Base-by-base conservation (phyloP, 805 yeast genomes). In the Spathaspora sp. region DNA sequence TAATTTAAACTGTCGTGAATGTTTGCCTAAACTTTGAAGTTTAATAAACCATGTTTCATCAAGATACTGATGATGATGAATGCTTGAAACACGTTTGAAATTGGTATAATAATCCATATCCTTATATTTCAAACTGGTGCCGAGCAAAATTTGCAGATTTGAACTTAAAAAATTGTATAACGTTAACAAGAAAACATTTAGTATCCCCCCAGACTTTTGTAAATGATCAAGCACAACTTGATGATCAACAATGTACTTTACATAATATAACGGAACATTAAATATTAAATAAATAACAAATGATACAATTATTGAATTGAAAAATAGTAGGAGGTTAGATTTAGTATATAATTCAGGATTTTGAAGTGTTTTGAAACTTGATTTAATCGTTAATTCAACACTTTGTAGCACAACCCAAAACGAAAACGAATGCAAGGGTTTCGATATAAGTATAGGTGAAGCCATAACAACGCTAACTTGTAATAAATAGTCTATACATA, bases 391-490 rank as follows among this genome's bases (percentile, higher is more conserved):
- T 40, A 83, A 65, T 64, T 82, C 85, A 23, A 78, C 56, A 0
- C 87, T 86, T 14, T 85, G 66, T 7, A 77, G 52, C n/a, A 82
- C 69, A 0, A 84, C 74, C 51, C 72, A 50, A 0, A 72, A 32
- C 2, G 83, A 72, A 58, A 81, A 79, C 14, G 84, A 80, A 5
- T 80, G 76, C 7, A 84, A 79, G 1, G 87, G 85, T 47, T 77
- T 72, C 2, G 85, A 76, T 11, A 82, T 68, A 59, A 82, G 81
- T 14, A 79, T 73, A 6, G 87, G 87, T 2, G 87, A 82, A 1
- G 83, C 79, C 86, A 82, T 82, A 38, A 17, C 29, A 5, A 8
- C 3, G 43, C 28, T 3, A 45, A 19, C 5, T 16, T 12, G n/a
- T n/a, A n/a, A n/a, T n/a, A 4, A 29, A 19, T 17, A 29, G 9